These are phyloP conservation scores for Ajuga reptans DNA, from an alignment of 305 asterid genomes.

Conservation along the genomic window DNA sequence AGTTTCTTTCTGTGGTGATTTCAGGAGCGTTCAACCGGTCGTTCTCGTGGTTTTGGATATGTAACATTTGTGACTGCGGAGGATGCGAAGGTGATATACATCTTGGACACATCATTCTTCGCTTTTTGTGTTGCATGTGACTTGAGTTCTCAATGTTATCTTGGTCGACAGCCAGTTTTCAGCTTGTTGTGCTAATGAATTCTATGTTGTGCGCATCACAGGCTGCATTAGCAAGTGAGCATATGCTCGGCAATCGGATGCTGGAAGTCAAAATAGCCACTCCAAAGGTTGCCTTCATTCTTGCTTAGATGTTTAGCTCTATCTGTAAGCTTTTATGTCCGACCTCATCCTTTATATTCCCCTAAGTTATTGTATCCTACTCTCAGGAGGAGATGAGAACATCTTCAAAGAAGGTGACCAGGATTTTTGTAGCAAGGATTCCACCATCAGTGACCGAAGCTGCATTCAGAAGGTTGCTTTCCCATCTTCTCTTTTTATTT, in stretches of 20 bases:
- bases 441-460: conserved; percentile 80
- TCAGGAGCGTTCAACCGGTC: conserved; percentile 90
- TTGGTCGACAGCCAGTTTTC: not conserved
- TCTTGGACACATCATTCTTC: conserved; percentile 9
- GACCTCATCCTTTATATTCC: not conserved
- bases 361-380: not conserved
- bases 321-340: conserved; percentile 9
- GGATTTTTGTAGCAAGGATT: conserved; percentile 95
- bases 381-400: conserved; percentile 92
- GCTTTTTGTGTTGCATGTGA: conserved; percentile 3
- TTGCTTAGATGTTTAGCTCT: conserved; percentile 6
- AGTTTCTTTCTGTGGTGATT: conserved; percentile 24
- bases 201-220: conserved; percentile 27
- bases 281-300: conserved; percentile 55
- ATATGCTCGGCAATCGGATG: conserved; percentile 72
- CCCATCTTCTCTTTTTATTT: not conserved
- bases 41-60: conserved; percentile 96
- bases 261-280: conserved; percentile 97
- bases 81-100: conserved; percentile 70
- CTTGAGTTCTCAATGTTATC: conserved; percentile 10
- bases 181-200: not conserved
- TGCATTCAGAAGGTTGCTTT: conserved; percentile 65
- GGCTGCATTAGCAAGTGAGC: conserved; percentile 78
- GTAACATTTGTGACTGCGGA: conserved; percentile 70
- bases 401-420: conserved; percentile 80